phyloP scores from a whole-genome alignment of 1,284 basidiomycete species.

The Prillingera fragicola region DNA sequence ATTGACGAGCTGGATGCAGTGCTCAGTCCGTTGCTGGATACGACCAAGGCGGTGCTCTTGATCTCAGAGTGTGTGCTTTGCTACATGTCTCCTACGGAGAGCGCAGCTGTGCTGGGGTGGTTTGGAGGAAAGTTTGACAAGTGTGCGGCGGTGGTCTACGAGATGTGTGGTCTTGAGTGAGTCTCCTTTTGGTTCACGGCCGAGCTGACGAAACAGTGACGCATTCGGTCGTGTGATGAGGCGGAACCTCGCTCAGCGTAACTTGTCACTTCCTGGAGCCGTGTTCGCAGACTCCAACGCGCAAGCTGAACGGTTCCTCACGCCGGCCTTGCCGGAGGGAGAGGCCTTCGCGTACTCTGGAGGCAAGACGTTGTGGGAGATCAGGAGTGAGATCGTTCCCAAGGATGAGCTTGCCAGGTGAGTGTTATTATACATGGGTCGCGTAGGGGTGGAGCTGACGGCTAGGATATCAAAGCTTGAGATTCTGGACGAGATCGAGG shows the following conservation, averaged over 20 bases:
- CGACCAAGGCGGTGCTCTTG: conserved; percentile 66
- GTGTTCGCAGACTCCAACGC: conserved; percentile 59
- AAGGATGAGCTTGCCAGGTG: conserved; percentile 61
- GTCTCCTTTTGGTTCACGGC: conserved; percentile 4
- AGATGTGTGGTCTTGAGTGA: conserved; percentile 74
- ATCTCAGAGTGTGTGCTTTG: conserved; percentile 87
- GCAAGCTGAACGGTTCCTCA: conserved; percentile 60
- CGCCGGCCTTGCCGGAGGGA: conserved; percentile 7
- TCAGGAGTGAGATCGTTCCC: conserved; percentile 57
- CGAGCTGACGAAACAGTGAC: conserved; percentile 50
- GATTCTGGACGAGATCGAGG: conserved; percentile 84
- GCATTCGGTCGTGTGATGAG: conserved; percentile 83
- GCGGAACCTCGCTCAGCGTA: conserved; percentile 71
- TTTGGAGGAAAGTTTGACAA: conserved; percentile 58
- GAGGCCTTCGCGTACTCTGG: conserved; percentile 54
- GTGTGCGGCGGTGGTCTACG: conserved; percentile 61
- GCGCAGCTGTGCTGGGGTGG: conserved; percentile 64
- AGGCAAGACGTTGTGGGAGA: conserved; percentile 63
- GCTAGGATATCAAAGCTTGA: conserved; percentile 68
- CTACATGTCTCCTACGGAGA: conserved; percentile 67
- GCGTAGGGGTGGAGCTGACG: conserved; percentile 1
- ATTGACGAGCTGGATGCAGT: conserved; percentile 23
- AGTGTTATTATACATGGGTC: conserved; percentile 15
- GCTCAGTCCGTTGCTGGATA: conserved; percentile 54
- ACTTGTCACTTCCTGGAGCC: conserved; percentile 68